Conservation (phyloP, 1,139 yeast genomes). For the Candida sanyaensis region DNA sequence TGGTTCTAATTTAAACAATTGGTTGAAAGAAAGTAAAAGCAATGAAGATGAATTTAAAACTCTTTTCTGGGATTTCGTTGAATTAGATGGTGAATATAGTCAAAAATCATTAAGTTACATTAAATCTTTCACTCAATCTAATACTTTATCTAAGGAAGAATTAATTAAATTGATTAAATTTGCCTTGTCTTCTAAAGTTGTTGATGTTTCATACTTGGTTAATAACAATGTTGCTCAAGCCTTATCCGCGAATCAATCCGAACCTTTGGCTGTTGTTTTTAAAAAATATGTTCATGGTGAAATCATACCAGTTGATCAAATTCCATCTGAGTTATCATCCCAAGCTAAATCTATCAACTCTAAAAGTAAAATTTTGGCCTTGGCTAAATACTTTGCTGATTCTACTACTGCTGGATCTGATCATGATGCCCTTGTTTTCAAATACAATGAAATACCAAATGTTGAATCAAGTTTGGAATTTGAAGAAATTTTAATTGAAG, state of each 20-base stretch:
- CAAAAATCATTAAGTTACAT: conserved; percentile 37
- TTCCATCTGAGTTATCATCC: conserved; percentile 17
- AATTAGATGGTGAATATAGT: conserved; percentile 33
- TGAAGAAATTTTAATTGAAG: conserved; percentile 44
- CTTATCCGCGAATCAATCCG: conserved; percentile 20
- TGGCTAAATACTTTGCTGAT: conserved; percentile 41
- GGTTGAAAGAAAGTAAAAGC: conserved; percentile 38
- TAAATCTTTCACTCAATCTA: conserved; percentile 32
- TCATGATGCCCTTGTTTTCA: conserved; percentile 22
- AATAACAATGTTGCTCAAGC: conserved; percentile 42
- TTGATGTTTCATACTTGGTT: conserved; percentile 47
- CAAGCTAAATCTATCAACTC: conserved; percentile 27
- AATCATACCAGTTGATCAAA: conserved; percentile 16
- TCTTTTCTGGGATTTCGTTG: conserved; percentile 43
- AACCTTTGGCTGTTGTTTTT: conserved; percentile 32
- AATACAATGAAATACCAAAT: conserved; percentile 41
- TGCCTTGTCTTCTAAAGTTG: conserved; percentile 41
- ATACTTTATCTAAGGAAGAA: conserved; percentile 23
- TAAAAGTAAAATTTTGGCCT: conserved; percentile 45
- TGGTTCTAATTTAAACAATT: conserved; percentile 37
- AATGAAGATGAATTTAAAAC: conserved; percentile 28
- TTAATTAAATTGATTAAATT: conserved; percentile 37
- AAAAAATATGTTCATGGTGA: conserved; percentile 40
- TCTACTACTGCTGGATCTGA: conserved; percentile 15
- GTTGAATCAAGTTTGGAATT: conserved; percentile 36